Conservation (phyloP, 371 early-diverging fungal genomes). For the Mucor racemosus region DNA sequence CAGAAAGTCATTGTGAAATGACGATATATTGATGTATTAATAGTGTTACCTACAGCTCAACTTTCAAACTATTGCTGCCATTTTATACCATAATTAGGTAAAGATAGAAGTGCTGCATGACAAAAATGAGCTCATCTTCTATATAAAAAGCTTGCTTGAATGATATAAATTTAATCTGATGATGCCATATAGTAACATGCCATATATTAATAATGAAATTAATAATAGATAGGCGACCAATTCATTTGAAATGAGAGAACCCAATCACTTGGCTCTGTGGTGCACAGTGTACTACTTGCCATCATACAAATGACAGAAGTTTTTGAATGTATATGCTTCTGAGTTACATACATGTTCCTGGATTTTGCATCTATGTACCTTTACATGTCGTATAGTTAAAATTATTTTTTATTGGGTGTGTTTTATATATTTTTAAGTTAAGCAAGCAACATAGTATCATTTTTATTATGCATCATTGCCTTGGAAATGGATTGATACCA, state of each 20-base stretch:
- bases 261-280: neutral
- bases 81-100: neutral
- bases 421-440: neutral
- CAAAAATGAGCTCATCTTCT: neutral
- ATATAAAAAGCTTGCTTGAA: neutral
- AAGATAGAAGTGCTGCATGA: neutral
- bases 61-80: neutral
- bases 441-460: neutral
- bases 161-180: neutral
- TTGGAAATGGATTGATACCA: neutral
- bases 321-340: too few relatives aligned
- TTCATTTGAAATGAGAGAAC: neutral
- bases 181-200: neutral
- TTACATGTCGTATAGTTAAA: too few relatives aligned
- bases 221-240: neutral
- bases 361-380: neutral
- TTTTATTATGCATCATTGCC: neutral
- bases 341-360: neutral
- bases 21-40: conserved; percentile 2
- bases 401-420: too few relatives aligned
- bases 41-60: neutral
- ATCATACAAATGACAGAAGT: too few relatives aligned
- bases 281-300: neutral
- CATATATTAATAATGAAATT: neutral
- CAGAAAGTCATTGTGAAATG: neutral